A percentile compares a stretch with the other conserved stretches of the same genome.
Evolutionary conservation across 345 rosid species (phyloP).

Genomic region (Pugionium dolabratum): DNA sequence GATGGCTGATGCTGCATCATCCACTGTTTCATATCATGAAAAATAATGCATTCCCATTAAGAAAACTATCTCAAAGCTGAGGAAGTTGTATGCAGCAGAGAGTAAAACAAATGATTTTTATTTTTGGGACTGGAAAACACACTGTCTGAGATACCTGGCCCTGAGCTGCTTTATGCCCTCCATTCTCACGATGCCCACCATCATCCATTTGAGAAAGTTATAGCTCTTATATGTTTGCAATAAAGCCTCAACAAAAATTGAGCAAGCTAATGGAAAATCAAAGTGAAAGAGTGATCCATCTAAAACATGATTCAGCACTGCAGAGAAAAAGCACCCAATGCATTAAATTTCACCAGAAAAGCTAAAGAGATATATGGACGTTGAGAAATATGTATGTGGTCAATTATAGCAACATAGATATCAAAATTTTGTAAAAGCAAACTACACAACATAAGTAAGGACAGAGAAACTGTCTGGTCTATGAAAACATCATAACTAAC

Average conservation of each 20-base stretch:
- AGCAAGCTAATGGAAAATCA: slow-evolving; percentile 18
- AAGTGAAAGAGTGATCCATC: slow-evolving; percentile 27
- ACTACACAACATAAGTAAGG: too few relatives aligned
- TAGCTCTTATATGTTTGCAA: background rate
- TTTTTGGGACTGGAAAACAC: background rate
- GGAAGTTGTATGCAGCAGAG: slow-evolving; percentile 3
- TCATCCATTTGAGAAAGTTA: slow-evolving; percentile 70
- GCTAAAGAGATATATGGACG: too few relatives aligned
- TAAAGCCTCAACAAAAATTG: background rate
- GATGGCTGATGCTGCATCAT: slow-evolving; percentile 94
- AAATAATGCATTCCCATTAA: slow-evolving; percentile 24
- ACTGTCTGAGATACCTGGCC: slow-evolving; percentile 64
- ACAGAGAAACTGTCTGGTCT: too few relatives aligned
- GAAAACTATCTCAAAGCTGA: slow-evolving; percentile 5
- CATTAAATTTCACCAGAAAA: too few relatives aligned
- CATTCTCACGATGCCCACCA: slow-evolving; percentile 89
- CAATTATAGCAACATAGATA: too few relatives aligned
- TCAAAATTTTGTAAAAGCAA: too few relatives aligned
- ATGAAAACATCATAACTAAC: too few relatives aligned
- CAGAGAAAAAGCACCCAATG: too few relatives aligned
- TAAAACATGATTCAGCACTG: too few relatives aligned
- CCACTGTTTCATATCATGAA: slow-evolving; percentile 61
- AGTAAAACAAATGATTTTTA: background rate
- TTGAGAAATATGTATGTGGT: too few relatives aligned
- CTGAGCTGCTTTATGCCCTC: slow-evolving; percentile 83